phyloP scores from a whole-genome alignment of 176 grass and related monocot genomes.

The Cocos nucifera region DNA sequence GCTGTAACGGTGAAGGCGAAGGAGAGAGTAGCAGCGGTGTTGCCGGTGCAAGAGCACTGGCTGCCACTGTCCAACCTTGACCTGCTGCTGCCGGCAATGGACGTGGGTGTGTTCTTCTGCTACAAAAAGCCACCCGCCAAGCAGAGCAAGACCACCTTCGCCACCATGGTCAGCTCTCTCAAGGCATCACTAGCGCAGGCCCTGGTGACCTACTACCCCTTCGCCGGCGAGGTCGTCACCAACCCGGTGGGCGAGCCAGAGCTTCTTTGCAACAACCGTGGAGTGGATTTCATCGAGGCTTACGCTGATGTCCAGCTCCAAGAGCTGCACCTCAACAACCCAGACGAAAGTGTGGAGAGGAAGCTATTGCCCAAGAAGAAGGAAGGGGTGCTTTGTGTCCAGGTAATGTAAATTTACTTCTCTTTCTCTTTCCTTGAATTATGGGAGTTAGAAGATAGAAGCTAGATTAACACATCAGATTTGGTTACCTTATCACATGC shows the following conservation, averaged over 20 bases:
- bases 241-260: conserved; percentile 42
- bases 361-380: conserved; percentile 62
- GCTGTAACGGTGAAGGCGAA: conserved; percentile 21
- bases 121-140: conserved; percentile 24
- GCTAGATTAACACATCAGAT: too few species aligned
- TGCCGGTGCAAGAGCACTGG: conserved; percentile 40
- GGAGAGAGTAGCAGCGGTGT: conserved; percentile 27
- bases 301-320: conserved; percentile 31
- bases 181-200: conserved; percentile 37
- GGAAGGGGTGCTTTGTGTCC: conserved; percentile 41
- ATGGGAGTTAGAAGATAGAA: too few species aligned
- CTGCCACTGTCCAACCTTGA: conserved; percentile 53
- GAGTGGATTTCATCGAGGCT: conserved; percentile 43
- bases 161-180: conserved; percentile 17
- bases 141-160: conserved; percentile 6
- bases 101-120: conserved; percentile 69
- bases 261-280: conserved; percentile 51
- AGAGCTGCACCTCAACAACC: conserved; percentile 32
- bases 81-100: conserved; percentile 42
- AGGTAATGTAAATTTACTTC: conserved; percentile 23
- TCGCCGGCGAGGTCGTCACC: conserved; percentile 34
- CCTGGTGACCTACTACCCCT: conserved; percentile 48
- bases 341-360: conserved; percentile 47
- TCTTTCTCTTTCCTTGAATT: not conserved
- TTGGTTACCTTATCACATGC: too few species aligned